These are phyloP conservation scores for Sherardia arvensis DNA, from an alignment of 257 asterid species.

Conservation along the genomic window DNA sequence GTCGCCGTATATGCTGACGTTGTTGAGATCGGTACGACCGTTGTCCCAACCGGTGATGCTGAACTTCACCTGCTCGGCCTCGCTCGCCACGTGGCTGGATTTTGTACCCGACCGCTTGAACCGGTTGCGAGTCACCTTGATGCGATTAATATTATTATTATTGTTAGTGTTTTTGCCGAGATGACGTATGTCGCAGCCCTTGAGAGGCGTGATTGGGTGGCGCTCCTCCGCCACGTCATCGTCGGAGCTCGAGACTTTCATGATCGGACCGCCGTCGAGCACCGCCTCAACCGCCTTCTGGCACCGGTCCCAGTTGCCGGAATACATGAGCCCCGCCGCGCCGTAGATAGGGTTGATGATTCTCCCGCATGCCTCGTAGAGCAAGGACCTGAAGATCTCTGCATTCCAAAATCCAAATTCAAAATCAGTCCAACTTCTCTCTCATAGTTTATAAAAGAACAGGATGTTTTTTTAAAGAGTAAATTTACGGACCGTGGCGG, in stretches of 20 bases:
- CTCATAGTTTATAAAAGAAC: neutral
- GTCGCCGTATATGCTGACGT: conserved; percentile 4
- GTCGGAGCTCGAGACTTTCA: conserved; percentile 18
- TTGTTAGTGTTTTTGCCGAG: conserved; percentile 21
- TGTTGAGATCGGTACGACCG: conserved; percentile 12
- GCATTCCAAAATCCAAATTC: neutral
- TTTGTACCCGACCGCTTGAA: conserved; percentile 32
- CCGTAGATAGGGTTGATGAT: conserved; percentile 69
- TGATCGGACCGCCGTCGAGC: conserved; percentile 36
- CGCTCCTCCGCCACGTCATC: conserved; percentile 8
- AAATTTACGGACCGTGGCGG: conserved; percentile 40
- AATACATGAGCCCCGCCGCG: conserved; percentile 52
- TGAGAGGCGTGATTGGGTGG: conserved; percentile 29
- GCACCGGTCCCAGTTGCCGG: conserved; percentile 61
- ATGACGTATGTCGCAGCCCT: conserved; percentile 66
- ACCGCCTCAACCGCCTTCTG: conserved; percentile 74
- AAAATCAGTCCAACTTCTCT: neutral
- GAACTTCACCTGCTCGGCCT: conserved; percentile 32
- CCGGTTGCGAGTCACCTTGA: conserved; percentile 31
- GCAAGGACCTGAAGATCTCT: conserved; percentile 53
- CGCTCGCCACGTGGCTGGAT: conserved; percentile 9
- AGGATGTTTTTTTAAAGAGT: too few relatives aligned
- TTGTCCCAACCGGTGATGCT: conserved; percentile 64
- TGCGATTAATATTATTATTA: conserved; percentile 10
- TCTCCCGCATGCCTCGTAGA: conserved; percentile 87